phyloP scores from a whole-genome alignment of 78 protist species.

The Tieghemostelium lacteum region DNA sequence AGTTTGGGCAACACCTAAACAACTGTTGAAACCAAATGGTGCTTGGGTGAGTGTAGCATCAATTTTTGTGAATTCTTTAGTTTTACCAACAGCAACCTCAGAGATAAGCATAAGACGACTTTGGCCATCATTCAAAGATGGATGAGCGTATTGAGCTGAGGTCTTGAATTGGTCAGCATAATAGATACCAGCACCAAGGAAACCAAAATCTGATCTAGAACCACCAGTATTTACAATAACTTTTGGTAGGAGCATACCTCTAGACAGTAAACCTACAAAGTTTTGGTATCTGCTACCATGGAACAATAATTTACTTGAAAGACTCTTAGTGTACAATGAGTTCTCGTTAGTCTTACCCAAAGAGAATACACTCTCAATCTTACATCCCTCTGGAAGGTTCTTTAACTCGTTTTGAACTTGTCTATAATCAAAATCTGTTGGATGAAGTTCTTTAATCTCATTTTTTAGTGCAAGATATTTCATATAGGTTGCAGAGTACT shows the following conservation, averaged over 20 bases:
- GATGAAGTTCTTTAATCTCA: not conserved
- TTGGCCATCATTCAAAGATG: not conserved
- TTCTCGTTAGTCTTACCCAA: constrained; percentile 12
- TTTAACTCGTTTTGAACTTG: not conserved
- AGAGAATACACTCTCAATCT: not conserved
- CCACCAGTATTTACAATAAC: constrained; percentile 59
- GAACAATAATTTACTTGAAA: constrained; percentile 28
- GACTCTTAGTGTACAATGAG: not conserved
- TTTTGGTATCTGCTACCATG: constrained; percentile 78
- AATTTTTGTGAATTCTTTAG: not conserved
- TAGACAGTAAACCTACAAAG: constrained; percentile 78
- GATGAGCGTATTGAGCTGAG: constrained; percentile 39
- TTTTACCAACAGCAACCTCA: constrained; percentile 60
- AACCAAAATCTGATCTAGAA: constrained; percentile 74
- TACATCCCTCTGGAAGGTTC: not conserved
- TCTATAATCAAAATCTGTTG: not conserved
- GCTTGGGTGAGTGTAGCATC: constrained; percentile 35
- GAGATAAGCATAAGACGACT: constrained; percentile 16
- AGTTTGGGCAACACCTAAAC: constrained; percentile 40
- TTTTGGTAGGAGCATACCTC: constrained; percentile 83
- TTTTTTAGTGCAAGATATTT: constrained; percentile 47
- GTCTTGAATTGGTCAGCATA: constrained; percentile 58
- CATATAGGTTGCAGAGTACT: constrained; percentile 8
- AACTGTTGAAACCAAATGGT: constrained; percentile 70
- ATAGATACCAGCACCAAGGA: constrained; percentile 85